These are phyloP conservation scores for Yarrowia galli DNA, from an alignment of 1,139 yeast species.

Conservation along the genomic window DNA sequence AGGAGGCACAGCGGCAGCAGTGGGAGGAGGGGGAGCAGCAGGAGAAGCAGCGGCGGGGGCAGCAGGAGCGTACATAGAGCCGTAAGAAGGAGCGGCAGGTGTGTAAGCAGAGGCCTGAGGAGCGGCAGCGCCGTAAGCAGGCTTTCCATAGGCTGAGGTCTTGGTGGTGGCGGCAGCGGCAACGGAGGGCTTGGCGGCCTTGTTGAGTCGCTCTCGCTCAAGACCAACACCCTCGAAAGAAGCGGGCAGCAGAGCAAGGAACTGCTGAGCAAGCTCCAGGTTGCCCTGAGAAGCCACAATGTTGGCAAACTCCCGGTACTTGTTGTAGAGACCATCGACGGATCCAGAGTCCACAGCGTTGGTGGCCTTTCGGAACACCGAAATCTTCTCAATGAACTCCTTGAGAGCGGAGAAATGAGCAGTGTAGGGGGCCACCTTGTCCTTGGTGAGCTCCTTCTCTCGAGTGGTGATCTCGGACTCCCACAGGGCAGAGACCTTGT, in stretches of 20 bases:
- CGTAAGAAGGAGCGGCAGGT: constrained; percentile 38
- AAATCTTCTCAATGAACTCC: constrained; percentile 81
- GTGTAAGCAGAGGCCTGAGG: constrained; percentile 42
- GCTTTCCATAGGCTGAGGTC: constrained; percentile 38
- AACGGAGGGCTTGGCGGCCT: constrained; percentile 55
- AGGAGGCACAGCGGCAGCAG: constrained; percentile 40
- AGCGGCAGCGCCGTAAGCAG: constrained; percentile 40
- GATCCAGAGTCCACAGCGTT: constrained; percentile 48
- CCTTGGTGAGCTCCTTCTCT: constrained; percentile 59
- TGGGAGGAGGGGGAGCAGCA: constrained; percentile 40
- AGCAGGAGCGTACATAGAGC: constrained; percentile 41
- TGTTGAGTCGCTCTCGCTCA: constrained; percentile 78
- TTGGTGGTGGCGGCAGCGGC: constrained; percentile 40
- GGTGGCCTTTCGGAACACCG: constrained; percentile 66
- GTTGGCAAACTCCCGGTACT: constrained; percentile 78
- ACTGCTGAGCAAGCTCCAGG: constrained; percentile 77
- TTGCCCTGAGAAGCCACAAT: constrained; percentile 84
- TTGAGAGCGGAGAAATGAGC: constrained; percentile 86
- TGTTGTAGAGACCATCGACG: constrained; percentile 59
- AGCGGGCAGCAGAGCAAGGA: constrained; percentile 75
- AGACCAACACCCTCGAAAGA: constrained; percentile 62
- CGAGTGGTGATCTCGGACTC: constrained; percentile 69
- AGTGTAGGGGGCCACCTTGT: constrained; percentile 70
- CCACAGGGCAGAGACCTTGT: constrained; percentile 85
- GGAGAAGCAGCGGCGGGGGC: constrained; percentile 39